Evolutionary conservation across 2,329 filamentous ascomycete genomes (phyloP), one percentile per base, ranked within the genome.

Genomic region (Neonectria neomacrospora): DNA sequence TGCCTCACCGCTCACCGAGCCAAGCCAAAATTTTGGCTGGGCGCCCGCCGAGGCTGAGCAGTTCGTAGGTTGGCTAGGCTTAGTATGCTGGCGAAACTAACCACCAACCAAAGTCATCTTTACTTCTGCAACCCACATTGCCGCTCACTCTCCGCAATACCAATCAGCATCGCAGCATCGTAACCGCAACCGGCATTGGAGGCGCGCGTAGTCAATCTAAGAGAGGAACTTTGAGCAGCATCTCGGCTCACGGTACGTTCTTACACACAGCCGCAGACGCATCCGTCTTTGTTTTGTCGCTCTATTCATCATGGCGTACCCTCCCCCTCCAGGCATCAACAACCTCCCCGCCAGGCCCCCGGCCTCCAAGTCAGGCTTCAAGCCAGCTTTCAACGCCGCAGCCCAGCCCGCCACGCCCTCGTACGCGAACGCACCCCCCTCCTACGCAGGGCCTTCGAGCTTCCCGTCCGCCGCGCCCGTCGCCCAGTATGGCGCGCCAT

Each of bases 291-390:
- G 62, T 42, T 69, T 61, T 61, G 41, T 57, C 71, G 67, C 68
- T 73, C 80, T 84, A 81, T 89, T 89, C 86, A 89, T 89, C 86
- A 95, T 95, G 92, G 90, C 91, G 81, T 93, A 93, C 86, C 90
- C 91, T 81, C 90, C 90, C 77, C 91, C 91, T 91, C 91, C 92
- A 93, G 91, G 91, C 73, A 79, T 81, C 73, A 78, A 69, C 75
- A 79, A 77, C 71, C 90, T 96, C 41, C 93, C 93, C 69, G 89
- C 92, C 67, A 90, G 91, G 71, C 93, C 92, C 65, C 92, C 92
- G 44, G 86, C 89, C 55, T 83, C 88, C 66, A 70, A 73, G 76
- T 72, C 73, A 26, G 79, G 79, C 67, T 82, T 82, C 75, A 81
- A 78, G 69, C 81, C 87, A 23, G 82, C 85, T 58, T 89, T 88